Evolutionary conservation across 2,329 filamentous ascomycete species (phyloP).

Genomic region (Phyllosticta citrichinensis): DNA sequence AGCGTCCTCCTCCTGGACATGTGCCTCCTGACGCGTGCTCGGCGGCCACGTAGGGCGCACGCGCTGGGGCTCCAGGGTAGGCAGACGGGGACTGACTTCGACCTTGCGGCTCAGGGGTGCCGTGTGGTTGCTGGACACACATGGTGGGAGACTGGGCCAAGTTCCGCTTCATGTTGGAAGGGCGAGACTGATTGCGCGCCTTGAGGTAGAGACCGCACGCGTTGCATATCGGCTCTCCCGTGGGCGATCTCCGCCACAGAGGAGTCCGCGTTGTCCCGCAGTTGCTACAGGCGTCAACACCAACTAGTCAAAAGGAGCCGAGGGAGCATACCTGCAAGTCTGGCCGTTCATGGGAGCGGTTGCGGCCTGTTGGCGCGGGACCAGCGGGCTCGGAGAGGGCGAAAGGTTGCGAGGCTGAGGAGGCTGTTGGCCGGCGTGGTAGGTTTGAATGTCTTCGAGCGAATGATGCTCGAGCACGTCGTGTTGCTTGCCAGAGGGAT

Average conservation of each 20-base stretch:
- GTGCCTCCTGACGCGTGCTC: conserved; percentile 67
- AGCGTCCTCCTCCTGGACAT: conserved; percentile 87
- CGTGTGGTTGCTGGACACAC: conserved; percentile 10
- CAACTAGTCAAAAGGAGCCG: not conserved
- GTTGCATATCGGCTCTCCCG: conserved; percentile 93
- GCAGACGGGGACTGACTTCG: conserved; percentile 27
- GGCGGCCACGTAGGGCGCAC: conserved; percentile 65
- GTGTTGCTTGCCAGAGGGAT: conserved; percentile 16
- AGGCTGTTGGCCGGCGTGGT: conserved; percentile 14
- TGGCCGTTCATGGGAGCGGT: conserved; percentile 46
- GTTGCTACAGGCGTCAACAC: conserved; percentile 52
- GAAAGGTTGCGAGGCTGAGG: conserved; percentile 3
- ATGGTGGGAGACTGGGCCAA: conserved; percentile 29
- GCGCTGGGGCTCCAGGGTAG: conserved; percentile 27
- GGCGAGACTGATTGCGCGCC: conserved; percentile 80
- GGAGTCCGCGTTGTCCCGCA: conserved; percentile 91
- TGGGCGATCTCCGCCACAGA: conserved; percentile 85
- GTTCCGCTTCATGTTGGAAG: conserved; percentile 79
- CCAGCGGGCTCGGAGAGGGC: conserved; percentile 2
- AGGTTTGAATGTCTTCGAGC: conserved; percentile 28
- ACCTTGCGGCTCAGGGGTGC: conserved; percentile 30
- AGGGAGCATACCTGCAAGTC: conserved; percentile 55
- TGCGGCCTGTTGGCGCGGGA: conserved; percentile 14
- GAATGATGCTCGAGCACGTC: conserved; percentile 29
- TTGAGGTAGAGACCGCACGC: conserved; percentile 93